Conservation (phyloP, 805 yeast species). For the Sungouiella blattae region DNA sequence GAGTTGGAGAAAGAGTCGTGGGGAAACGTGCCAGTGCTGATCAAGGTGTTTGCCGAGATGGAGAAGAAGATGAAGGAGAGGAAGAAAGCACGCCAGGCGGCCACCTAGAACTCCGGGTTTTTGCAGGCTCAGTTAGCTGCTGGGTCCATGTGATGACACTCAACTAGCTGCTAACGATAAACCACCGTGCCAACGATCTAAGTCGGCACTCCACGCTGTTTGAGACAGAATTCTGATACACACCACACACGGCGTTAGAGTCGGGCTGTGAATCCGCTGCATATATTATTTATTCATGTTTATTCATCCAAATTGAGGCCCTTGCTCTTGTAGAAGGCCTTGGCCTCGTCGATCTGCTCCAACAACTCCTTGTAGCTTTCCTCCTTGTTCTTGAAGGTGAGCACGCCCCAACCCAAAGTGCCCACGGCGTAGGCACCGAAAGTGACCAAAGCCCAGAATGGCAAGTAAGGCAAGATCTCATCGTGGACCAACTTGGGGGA, state of each 20-base stretch:
- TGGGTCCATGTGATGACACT: no score
- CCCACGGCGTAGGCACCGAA: conserved; percentile 69
- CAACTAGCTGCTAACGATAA: no score
- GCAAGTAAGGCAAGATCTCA: conserved; percentile 62
- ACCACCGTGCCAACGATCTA: no score
- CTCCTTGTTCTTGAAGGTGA: conserved; percentile 67
- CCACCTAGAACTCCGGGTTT: no score
- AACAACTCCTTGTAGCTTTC: conserved; percentile 62
- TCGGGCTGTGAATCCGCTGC: no score
- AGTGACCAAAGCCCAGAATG: conserved; percentile 66
- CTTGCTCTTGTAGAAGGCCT: conserved; percentile 49
- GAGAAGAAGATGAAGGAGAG: conserved; percentile 53
- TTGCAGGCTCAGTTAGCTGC: no score
- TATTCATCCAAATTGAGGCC: conserved; percentile 45
- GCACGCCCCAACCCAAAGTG: conserved; percentile 65
- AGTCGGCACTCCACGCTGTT: no score
- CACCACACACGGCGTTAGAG: no score
- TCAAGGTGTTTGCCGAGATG: conserved; percentile 79
- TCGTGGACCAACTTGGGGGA: conserved; percentile 43
- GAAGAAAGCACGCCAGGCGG: no score
- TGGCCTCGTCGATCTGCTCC: conserved; percentile 59
- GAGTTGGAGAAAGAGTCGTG: conserved; percentile 28
- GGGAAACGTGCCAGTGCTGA: conserved; percentile 64
- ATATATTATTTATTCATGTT: background rate
- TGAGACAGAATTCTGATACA: no score